A percentile compares a stretch with the other conserved stretches of the same genome.
These are phyloP conservation scores for Dendrostoma leiphaemia DNA, from an alignment of 2,329 filamentous ascomycete species.

Conservation along the genomic window DNA sequence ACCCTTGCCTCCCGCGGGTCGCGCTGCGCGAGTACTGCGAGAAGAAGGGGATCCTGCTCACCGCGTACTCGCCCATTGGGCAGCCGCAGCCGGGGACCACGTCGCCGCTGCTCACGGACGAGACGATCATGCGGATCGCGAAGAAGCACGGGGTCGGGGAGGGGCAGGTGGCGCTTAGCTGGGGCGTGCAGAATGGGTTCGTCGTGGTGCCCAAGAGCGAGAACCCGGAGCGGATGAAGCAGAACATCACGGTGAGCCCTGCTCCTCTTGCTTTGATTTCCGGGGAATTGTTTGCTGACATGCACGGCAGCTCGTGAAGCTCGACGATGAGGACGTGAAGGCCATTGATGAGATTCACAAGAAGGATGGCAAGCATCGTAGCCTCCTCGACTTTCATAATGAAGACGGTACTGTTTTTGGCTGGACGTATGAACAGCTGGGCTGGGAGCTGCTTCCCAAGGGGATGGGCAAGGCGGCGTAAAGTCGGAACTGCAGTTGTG, in stretches of 20 bases:
- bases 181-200: constrained; percentile 11
- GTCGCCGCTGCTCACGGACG: constrained; percentile 18
- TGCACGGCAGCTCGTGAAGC: constrained; percentile 13
- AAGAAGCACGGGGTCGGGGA: constrained; percentile 22
- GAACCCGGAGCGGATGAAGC: constrained; percentile 15
- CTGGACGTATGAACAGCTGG: constrained; percentile 17
- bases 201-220: constrained; percentile 18
- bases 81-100: constrained; percentile 3
- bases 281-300: too few species aligned
- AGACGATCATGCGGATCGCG: constrained; percentile 23
- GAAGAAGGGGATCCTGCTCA: constrained; percentile 62
- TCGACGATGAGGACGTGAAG: constrained; percentile 12
- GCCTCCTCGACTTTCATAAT: constrained; percentile 10
- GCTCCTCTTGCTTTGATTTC: too few species aligned
- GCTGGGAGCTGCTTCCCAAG: constrained; percentile 5
- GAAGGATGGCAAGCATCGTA: constrained; percentile 14
- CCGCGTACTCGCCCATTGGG: constrained; percentile 59
- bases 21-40: constrained; percentile 60
- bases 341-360: constrained; percentile 9
- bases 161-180: constrained; percentile 13
- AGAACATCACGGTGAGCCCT: constrained; percentile 10
- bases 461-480: constrained; percentile 2
- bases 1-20: constrained; percentile 47
- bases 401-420: constrained; percentile 5
- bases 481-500: too few species aligned